These are phyloP conservation scores for Albophoma yamanashiensis DNA, from an alignment of 2,329 filamentous ascomycete genomes.

Conservation along the genomic window DNA sequence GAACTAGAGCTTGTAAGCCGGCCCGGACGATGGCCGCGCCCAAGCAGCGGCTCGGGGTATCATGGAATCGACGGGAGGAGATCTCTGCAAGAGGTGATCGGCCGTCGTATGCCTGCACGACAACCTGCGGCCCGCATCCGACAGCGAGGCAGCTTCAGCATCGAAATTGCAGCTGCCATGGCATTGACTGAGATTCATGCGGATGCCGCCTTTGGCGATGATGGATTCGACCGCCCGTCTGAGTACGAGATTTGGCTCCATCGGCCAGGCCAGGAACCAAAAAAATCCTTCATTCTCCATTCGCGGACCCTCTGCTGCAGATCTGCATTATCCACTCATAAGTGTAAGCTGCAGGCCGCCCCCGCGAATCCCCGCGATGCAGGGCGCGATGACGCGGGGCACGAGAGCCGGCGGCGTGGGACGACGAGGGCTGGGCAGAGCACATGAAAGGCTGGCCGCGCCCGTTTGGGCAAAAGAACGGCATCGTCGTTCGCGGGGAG, in stretches of 20 bases:
- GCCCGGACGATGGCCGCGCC: too few relatives aligned
- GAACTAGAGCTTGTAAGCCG: too few relatives aligned
- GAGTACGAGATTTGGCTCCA: too few relatives aligned
- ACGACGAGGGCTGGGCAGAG: not conserved
- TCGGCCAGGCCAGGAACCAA: not conserved
- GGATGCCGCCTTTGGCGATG: not conserved
- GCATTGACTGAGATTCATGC: not conserved
- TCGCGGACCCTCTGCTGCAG: not conserved
- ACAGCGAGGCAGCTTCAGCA: not conserved
- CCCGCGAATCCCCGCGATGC: not conserved
- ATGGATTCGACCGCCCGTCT: not conserved
- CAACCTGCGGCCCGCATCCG: not conserved
- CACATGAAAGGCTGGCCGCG: not conserved
- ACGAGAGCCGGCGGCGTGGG: not conserved
- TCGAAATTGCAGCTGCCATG: not conserved
- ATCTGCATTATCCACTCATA: not conserved
- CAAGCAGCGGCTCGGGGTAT: not conserved
- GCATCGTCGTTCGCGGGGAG: not conserved
- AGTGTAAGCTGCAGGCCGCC: not conserved
- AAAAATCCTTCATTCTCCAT: not conserved
- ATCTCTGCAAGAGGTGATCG: not conserved
- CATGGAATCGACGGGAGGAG: not conserved
- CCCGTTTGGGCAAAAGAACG: not conserved
- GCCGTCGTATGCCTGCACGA: not conserved
- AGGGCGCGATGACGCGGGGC: not conserved